These are phyloP conservation scores for Claviceps pazoutovae DNA, from an alignment of 2,329 filamentous ascomycete species.

Conservation along the genomic window DNA sequence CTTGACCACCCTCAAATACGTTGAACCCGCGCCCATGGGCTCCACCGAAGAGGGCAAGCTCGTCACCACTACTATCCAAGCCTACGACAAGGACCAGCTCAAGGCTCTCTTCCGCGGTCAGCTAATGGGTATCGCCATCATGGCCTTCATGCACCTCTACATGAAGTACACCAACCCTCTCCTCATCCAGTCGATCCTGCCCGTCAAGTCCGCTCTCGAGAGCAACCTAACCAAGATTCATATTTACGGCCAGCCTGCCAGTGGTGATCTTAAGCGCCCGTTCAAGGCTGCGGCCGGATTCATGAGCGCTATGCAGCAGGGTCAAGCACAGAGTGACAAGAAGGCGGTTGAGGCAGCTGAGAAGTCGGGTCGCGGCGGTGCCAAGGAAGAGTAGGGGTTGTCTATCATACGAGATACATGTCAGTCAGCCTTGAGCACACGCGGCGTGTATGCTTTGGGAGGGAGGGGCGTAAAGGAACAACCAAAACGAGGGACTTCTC, in stretches of 20 bases:
- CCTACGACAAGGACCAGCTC: conserved; percentile 83
- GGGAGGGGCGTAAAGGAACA: neutral
- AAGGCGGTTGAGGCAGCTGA: conserved; percentile 71
- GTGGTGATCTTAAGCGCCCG: conserved; percentile 83
- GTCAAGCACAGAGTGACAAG: conserved; percentile 78
- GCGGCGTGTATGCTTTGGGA: neutral
- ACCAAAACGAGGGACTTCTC: neutral
- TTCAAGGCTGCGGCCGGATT: conserved; percentile 81
- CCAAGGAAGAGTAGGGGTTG: conserved; percentile 51
- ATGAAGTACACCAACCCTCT: conserved; percentile 99
- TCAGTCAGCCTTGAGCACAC: neutral
- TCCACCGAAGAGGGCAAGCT: conserved; percentile 90
- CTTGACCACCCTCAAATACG: conserved; percentile 94
- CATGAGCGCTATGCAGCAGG: conserved; percentile 63
- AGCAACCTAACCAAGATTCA: conserved; percentile 94
- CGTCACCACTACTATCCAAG: conserved; percentile 89
- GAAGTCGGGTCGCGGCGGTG: conserved; percentile 57
- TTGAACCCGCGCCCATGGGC: conserved; percentile 88
- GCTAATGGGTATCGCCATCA: conserved; percentile 94
- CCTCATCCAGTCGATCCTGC: conserved; percentile 96
- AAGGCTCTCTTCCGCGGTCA: conserved; percentile 76
- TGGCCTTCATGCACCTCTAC: conserved; percentile 97
- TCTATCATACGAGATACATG: neutral
- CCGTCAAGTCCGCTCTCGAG: conserved; percentile 90
- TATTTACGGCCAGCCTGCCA: conserved; percentile 72